Conservation (phyloP, 306 rosid species). For the Rosa lucieae region DNA sequence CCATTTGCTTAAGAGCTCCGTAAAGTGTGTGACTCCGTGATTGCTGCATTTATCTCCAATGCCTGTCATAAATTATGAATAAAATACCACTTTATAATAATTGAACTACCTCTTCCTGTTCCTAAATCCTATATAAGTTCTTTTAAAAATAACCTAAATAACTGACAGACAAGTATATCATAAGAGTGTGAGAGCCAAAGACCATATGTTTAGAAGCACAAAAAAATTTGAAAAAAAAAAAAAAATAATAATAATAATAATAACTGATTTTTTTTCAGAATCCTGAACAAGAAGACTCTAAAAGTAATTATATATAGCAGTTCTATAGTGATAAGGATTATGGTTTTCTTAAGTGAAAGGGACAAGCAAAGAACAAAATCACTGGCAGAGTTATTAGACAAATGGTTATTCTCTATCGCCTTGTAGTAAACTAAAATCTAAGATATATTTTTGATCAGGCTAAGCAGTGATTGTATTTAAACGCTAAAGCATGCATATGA, state of each 20-base stretch:
- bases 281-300: background rate
- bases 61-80: constrained; percentile 41
- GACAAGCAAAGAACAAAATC: constrained; percentile 19
- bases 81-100: background rate
- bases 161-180: background rate
- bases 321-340: background rate
- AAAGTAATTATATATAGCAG: background rate
- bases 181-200: background rate
- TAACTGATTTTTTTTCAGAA: background rate
- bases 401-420: background rate
- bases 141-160: background rate
- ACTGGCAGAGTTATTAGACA: background rate
- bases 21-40: constrained; percentile 35
- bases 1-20: constrained; percentile 50
- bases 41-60: constrained; percentile 54
- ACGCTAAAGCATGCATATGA: background rate
- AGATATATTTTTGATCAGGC: background rate
- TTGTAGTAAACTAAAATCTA: background rate
- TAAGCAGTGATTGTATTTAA: background rate
- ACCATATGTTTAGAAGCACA: background rate
- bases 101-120: background rate
- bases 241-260: background rate
- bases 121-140: background rate
- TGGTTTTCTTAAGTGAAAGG: background rate
- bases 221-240: background rate